phyloP scores from a whole-genome alignment of 257 asterid species.

The Handroanthus guayacan region DNA sequence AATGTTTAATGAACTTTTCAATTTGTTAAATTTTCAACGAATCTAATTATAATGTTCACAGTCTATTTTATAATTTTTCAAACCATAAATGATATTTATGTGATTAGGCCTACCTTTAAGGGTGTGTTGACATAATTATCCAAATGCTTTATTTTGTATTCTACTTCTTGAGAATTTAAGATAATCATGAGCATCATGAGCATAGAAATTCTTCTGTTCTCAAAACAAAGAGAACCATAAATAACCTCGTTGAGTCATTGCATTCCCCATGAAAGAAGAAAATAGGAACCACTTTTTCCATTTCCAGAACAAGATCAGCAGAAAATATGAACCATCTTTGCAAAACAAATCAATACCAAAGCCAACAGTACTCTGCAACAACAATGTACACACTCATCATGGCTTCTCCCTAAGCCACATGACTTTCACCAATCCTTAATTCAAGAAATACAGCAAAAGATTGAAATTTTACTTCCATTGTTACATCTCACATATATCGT shows the following conservation, averaged over 20 bases:
- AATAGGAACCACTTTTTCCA: too few species aligned
- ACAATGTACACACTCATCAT: neutral
- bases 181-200: too few species aligned
- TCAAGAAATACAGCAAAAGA: neutral
- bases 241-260: neutral
- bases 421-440: neutral
- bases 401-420: neutral
- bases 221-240: neutral
- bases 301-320: neutral
- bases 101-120: too few species aligned
- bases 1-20: too few species aligned
- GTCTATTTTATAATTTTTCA: too few species aligned
- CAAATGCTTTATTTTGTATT: too few species aligned
- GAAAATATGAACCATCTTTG: neutral
- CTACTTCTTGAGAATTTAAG: too few species aligned
- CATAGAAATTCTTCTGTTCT: neutral
- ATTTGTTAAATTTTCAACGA: too few species aligned
- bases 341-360: neutral
- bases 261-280: neutral
- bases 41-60: too few species aligned
- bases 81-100: too few species aligned
- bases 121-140: too few species aligned
- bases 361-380: neutral
- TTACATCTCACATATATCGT: constrained; percentile 14
- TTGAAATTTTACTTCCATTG: neutral